Evolutionary conservation across 2,329 filamentous ascomycete genomes (phyloP), one percentile per base, ranked within the genome.

Genomic region (Nakataea oryzae): DNA sequence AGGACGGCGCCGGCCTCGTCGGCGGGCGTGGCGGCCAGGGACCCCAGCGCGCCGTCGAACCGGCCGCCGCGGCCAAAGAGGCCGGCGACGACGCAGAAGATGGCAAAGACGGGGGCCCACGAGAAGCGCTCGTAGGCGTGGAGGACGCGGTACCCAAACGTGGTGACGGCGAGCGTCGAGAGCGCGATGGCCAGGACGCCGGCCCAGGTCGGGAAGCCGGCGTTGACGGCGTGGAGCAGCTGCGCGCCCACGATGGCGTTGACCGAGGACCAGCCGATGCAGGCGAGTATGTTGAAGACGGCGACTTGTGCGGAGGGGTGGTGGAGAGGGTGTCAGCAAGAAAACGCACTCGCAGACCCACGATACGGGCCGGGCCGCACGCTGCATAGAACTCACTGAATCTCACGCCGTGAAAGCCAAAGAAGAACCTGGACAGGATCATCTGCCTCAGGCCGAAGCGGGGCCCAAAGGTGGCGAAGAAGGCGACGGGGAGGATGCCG

Each of bases 161-260:
- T 81, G n/a, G 86, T 88, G 65, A 93, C 79, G 57, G 86, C 62
- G 61, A 91, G 81, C 0, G 88, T 91, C 66, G 81, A 82, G 60
- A 86, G 71, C 12, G 87, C 84, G 66, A 93, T 90, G 65, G 93
- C 82, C 54, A 93, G 74, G 64, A 95, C 88, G 26, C 89, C 90
- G 1, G 88, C 89, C 70, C 79, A 88, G 57, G 89, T 88, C 8
- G 88, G 88, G 66, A 93, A 85, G 59, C 82, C 73, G 57, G 73
- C 70, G 70, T 91, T 92, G 57, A 93, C 86, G 0, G 90, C 87
- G 62, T 90, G 81, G 67, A 95, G 80, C 8, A 93, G 81, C 71
- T 93, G 87, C 0, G 89, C 88, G 24, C 89, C 90, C 21, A 93
- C 89, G 65, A 95, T 92, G 62, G 85, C 83, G 70, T 95, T 93